Percentiles rank a stretch among this genome's conserved stretches.
Conservation (phyloP, 257 asterid genomes). For the Plantago major region DNA sequence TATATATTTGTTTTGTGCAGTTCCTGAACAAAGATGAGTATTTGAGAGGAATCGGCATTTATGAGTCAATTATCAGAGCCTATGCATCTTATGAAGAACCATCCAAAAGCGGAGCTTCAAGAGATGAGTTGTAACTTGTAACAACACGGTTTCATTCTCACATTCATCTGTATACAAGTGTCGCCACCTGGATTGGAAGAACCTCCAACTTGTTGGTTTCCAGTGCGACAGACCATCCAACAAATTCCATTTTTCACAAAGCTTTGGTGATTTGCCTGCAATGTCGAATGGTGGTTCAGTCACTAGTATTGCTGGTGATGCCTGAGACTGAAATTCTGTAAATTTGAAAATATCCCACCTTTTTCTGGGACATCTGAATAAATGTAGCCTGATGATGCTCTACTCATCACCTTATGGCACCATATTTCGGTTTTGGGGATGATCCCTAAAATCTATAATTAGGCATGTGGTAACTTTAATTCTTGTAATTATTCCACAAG, state of each 20-base stretch:
- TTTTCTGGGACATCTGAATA: background rate
- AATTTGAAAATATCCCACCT: background rate
- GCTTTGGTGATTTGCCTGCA: background rate
- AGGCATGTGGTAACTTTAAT: too few species aligned
- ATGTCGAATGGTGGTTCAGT: background rate
- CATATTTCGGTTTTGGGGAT: too few species aligned
- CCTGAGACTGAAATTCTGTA: background rate
- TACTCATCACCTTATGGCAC: too few species aligned
- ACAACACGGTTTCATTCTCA: conserved; percentile 13
- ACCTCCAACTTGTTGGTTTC: background rate
- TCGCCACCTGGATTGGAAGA: background rate
- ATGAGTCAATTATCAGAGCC: conserved; percentile 68
- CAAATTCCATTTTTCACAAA: background rate
- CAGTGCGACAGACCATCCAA: background rate
- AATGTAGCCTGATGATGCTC: background rate
- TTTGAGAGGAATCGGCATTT: conserved; percentile 67
- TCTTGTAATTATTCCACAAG: too few species aligned
- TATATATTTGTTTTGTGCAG: conserved; percentile 38
- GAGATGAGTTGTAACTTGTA: conserved; percentile 51
- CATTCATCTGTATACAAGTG: background rate
- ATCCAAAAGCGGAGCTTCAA: conserved; percentile 39
- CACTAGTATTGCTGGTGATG: background rate
- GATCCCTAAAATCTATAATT: background rate
- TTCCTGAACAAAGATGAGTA: conserved; percentile 88
- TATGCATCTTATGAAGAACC: conserved; percentile 56